A percentile compares a stretch with the other conserved stretches of the same genome.
Conservation (phyloP, 2,329 filamentous ascomycete species). For the Fusarium sororula region DNA sequence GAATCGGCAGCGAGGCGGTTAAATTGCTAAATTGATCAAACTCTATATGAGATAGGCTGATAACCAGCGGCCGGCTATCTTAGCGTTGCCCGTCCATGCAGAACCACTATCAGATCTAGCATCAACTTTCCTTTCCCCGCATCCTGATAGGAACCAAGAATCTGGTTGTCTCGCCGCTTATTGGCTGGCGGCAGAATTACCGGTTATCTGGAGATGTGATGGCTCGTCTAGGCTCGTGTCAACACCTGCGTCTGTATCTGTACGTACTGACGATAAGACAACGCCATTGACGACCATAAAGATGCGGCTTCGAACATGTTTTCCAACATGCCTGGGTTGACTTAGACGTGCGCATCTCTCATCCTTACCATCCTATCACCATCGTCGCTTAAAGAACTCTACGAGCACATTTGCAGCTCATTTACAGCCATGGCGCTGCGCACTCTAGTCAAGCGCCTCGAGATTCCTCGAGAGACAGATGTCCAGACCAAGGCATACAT, state of each 20-base stretch:
- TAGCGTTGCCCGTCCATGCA: background rate
- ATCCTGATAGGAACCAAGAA: background rate
- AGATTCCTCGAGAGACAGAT: background rate
- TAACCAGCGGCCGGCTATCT: background rate
- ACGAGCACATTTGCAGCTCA: background rate
- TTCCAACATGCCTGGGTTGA: background rate
- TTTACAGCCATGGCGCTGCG: background rate
- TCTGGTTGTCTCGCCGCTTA: background rate
- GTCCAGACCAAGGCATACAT: background rate
- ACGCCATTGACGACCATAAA: background rate
- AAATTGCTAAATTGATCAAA: background rate
- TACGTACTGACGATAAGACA: background rate
- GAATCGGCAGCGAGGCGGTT: background rate
- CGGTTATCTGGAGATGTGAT: background rate
- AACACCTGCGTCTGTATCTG: background rate
- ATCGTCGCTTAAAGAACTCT: background rate
- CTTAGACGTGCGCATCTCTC: background rate
- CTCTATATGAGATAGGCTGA: background rate
- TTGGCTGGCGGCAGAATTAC: background rate
- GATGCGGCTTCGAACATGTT: background rate
- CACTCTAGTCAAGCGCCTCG: background rate
- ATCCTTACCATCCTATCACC: background rate
- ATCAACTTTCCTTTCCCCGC: background rate
- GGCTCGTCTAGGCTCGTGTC: background rate
- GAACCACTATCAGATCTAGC: background rate